Percentiles rank a stretch among this genome's conserved stretches.
phyloP scores from a whole-genome alignment of 2,329 filamentous ascomycete genomes.

The Aspergillus sp. region DNA sequence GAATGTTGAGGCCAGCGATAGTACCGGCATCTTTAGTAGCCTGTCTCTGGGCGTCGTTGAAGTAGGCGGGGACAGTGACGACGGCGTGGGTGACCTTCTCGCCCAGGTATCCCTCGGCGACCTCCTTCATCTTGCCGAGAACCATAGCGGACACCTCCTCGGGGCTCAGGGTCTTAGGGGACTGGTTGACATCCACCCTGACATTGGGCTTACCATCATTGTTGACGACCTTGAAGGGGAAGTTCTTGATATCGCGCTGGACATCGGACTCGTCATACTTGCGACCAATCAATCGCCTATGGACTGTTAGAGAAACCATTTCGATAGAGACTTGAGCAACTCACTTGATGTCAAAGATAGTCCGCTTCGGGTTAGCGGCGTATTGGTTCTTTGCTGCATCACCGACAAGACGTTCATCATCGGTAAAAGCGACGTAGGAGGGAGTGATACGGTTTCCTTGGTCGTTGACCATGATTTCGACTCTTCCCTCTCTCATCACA shows the following conservation, averaged over 20 bases:
- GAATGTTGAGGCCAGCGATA: conserved; percentile 90
- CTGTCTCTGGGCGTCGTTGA: conserved; percentile 97
- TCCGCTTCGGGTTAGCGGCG: conserved; percentile 72
- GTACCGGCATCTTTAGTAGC: conserved; percentile 92
- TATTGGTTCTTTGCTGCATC: conserved; percentile 98
- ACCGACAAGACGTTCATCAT: conserved; percentile 94
- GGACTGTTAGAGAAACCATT: too few species aligned
- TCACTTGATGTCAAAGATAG: conserved; percentile 82
- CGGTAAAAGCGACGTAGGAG: conserved; percentile 93
- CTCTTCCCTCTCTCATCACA: conserved; percentile 94
- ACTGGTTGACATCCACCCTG: conserved; percentile 62
- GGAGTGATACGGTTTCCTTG: conserved; percentile 96
- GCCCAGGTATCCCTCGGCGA: conserved; percentile 62
- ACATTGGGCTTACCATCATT: conserved; percentile 89
- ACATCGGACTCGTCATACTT: conserved; percentile 83
- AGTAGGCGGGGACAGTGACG: conserved; percentile 94
- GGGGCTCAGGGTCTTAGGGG: conserved; percentile 63
- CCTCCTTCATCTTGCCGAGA: conserved; percentile 67
- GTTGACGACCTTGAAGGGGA: conserved; percentile 91
- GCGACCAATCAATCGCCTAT: conserved; percentile 78
- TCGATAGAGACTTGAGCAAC: conserved; percentile 42
- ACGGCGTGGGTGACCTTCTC: conserved; percentile 65
- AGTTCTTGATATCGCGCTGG: conserved; percentile 94
- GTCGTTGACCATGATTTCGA: conserved; percentile 94
- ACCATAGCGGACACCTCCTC: conserved; percentile 69